Evolutionary conservation across 2,329 filamentous ascomycete species (phyloP), one percentile per base, ranked within the genome.

Genomic region (Ceratocystis cubensis): DNA sequence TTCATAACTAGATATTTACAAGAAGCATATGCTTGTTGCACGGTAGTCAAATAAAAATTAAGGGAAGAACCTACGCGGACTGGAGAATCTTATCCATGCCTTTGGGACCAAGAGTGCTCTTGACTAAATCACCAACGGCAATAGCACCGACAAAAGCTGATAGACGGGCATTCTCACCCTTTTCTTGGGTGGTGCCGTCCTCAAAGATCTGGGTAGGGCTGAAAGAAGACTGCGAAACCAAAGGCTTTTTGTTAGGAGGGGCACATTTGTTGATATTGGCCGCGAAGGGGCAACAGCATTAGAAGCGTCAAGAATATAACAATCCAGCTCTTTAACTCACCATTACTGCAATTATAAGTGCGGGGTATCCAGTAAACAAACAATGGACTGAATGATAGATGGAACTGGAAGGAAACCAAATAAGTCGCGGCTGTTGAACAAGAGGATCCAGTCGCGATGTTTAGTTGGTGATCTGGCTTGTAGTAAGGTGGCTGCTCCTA

Each of bases 41-140:
- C 37, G 10, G 37, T 41, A 41, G 37, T 13, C 37, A 41, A 41
- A 13, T 13, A 41, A 22, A 50, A 8, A n/a, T 15, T 10, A 57
- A 59, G 20, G 20, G 45, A 63, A 46, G n/a, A 44, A 33, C 88
- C 70, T 85, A 94, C 88, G 90, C 92, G 76, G 91, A 96, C 77
- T 96, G 91, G 75, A 96, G 81, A 76, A 96, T 96, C 82, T 96
- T 96, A 82, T 97, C 94, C 92, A 97, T 97, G 72, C 94, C 94
- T 81, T 97, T 97, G 46, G 94, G 94, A 5, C 94, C 94, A 44
- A 99, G 80, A 10, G 94, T 97, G 76, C 90, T 96, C 84, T 99
- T 99, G 65, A 99, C 94, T 71, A 99, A 79, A 73, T 99, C 94
- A 65, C 94, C 94, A 61, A 99, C 94, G 66, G 94, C 94, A 74